These are phyloP conservation scores for Cytospora piceae DNA, from an alignment of 2,329 filamentous ascomycete genomes.

Conservation along the genomic window DNA sequence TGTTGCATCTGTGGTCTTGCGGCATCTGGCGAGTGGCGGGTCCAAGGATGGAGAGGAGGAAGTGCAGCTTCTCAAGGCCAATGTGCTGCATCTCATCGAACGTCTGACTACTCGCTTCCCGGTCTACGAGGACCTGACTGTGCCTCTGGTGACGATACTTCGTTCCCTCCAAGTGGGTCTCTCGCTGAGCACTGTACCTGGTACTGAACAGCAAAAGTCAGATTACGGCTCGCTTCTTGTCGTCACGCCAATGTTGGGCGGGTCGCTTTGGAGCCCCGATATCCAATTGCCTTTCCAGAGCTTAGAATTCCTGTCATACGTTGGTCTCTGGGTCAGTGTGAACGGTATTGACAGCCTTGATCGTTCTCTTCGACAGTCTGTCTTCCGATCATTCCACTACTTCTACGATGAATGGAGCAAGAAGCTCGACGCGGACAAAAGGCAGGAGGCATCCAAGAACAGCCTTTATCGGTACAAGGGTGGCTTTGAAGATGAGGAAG, in stretches of 20 bases:
- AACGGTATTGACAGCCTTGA: conserved; percentile 51
- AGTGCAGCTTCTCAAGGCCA: conserved; percentile 55
- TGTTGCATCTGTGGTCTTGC: conserved; percentile 44
- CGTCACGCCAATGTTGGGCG: conserved; percentile 62
- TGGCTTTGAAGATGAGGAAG: conserved; percentile 74
- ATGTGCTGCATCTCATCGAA: conserved; percentile 69
- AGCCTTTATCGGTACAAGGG: conserved; percentile 86
- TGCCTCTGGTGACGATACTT: conserved; percentile 77
- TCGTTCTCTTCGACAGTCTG: conserved; percentile 50
- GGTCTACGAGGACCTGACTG: conserved; percentile 83
- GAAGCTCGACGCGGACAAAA: conserved; percentile 75
- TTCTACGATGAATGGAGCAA: conserved; percentile 83
- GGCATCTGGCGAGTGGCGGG: conserved; percentile 37
- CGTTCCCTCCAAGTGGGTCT: conserved; percentile 78
- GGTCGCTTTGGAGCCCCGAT: conserved; percentile 40
- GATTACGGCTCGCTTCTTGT: conserved; percentile 42
- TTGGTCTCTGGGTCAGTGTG: conserved; percentile 49
- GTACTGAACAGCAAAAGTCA: conserved; percentile 19
- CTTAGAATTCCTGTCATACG: conserved; percentile 56
- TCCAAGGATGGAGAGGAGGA: conserved; percentile 45
- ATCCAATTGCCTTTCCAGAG: conserved; percentile 38
- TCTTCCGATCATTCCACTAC: conserved; percentile 69
- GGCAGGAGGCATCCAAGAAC: conserved; percentile 71
- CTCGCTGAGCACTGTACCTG: conserved; percentile 51
- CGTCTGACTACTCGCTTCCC: conserved; percentile 72